A percentile compares a stretch with the other conserved stretches of the same genome.
Evolutionary conservation across 768 basidiomycete genomes (phyloP).

Genomic region (Hericium alpestre): DNA sequence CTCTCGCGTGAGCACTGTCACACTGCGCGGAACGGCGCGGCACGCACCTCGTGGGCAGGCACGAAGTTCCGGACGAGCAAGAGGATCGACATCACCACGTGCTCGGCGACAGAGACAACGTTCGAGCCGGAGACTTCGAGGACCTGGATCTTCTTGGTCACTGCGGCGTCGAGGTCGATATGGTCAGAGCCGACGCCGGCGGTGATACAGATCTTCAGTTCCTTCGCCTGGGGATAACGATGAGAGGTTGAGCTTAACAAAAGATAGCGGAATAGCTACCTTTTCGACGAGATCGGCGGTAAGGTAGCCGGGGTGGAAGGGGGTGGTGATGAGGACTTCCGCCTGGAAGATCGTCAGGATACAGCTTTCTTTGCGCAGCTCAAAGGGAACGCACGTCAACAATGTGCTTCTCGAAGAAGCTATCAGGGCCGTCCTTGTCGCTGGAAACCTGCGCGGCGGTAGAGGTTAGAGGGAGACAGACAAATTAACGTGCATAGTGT

Average conservation of each 20-base stretch:
- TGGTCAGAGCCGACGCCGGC: conserved; percentile 89
- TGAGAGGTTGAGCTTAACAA: neutral
- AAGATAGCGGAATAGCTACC: conserved; percentile 21
- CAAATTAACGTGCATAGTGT: conserved; percentile 12
- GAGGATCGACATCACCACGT: conserved; percentile 85
- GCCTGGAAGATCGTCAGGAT: conserved; percentile 32
- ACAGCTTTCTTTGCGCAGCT: neutral
- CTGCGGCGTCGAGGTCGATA: conserved; percentile 82
- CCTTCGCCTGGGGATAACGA: conserved; percentile 50
- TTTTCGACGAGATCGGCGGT: conserved; percentile 63
- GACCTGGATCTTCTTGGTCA: conserved; percentile 69
- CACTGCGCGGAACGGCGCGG: no score
- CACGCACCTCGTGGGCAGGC: conserved; percentile 68
- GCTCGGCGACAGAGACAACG: conserved; percentile 86
- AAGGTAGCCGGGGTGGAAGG: conserved; percentile 81
- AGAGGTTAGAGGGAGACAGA: neutral
- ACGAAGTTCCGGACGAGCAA: conserved; percentile 84
- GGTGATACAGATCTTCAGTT: conserved; percentile 82
- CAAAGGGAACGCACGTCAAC: conserved; percentile 45
- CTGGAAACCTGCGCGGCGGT: conserved; percentile 46
- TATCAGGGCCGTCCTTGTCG: conserved; percentile 73
- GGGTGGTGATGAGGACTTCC: conserved; percentile 73
- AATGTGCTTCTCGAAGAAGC: conserved; percentile 42
- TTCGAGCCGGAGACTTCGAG: conserved; percentile 83
- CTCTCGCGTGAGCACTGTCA: neutral